Evolutionary conservation across 441 rosid genomes (phyloP), one percentile per base, ranked within the genome.

Genomic region (Gossypium davidsonii): DNA sequence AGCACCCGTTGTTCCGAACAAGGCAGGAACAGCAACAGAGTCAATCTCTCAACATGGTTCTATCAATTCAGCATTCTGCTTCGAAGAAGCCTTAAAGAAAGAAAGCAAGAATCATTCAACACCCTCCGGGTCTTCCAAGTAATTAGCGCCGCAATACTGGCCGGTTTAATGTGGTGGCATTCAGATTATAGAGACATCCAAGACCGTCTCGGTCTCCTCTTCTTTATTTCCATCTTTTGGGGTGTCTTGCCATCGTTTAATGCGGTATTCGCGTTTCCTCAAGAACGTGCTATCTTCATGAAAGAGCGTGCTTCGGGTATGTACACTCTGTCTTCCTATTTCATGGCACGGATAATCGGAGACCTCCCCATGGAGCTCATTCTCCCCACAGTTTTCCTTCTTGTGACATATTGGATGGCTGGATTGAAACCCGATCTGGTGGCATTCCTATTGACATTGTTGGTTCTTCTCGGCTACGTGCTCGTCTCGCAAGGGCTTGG

Each of bases 111-210:
- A 77, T 84, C 98, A 0, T 91, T 91, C 70, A 86, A 88, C 74
- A 48, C 71, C 34, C 91, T 90, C 53, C 79, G 93, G 21, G 84
- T 93, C 60, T 89, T 89, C 86, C 98, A 93, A 83, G 97, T 93
- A 9, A 10, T 90, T 0, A 73, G 89, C 0, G 91, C 92, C 1
- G 90, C 97, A 0, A 10, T 90, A 1, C 66, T 93, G 17, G 84
- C 83, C 0, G 91, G 94, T 25, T 67, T 87, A 12, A 91, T 93
- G 94, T 93, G 97, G 97, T 93, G 98, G 98, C 98, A 85, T 71
- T 93, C 97, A 0, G 91, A 90, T 79, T 84, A 72, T 62, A 77
- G 68, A 0, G 85, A 86, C 25, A 76, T 85, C 64, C 94, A 90
- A 76, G 98, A 93, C 58, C 91, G 96, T 31, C 75, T 91, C 3